Evolutionary conservation across 352 stramenopile species (phyloP).

Genomic region (Globisporangium heterothallicum): DNA sequence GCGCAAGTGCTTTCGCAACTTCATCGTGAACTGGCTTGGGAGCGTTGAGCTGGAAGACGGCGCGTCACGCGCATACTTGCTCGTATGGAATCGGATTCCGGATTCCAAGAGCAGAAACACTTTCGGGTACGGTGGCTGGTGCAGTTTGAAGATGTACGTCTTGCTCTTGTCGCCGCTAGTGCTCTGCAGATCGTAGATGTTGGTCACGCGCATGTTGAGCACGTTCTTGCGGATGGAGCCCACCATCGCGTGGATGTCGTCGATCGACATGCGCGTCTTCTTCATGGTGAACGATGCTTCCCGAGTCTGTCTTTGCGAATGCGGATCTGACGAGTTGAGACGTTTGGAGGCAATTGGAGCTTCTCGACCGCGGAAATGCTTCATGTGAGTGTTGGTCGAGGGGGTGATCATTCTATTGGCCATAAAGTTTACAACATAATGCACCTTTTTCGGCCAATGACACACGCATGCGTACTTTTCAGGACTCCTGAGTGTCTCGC

Average conservation of each 20-base stretch:
- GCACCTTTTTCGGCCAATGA: too few relatives aligned
- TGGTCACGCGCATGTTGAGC: conserved; percentile 91
- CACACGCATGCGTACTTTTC: too few relatives aligned
- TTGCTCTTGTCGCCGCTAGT: conserved; percentile 71
- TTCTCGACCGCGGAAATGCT: not conserved
- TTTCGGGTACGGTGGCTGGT: conserved; percentile 87
- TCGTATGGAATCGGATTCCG: conserved; percentile 96
- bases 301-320: not conserved
- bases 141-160: conserved; percentile 92
- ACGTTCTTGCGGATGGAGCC: conserved; percentile 82
- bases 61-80: conserved; percentile 77
- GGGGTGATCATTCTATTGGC: not conserved
- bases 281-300: conserved; percentile 38
- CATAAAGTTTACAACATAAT: too few relatives aligned
- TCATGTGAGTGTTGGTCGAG: not conserved
- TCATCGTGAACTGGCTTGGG: conserved; percentile 96
- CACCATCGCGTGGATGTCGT: conserved; percentile 86
- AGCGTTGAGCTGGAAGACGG: conserved; percentile 60
- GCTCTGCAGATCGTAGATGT: conserved; percentile 94
- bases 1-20: conserved; percentile 96
- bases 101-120: conserved; percentile 95
- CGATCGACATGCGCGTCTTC: conserved; percentile 85
- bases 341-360: too few relatives aligned
- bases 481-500: too few relatives aligned
- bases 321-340: too few relatives aligned